Percentiles rank a stretch among this genome's conserved stretches.
These are phyloP conservation scores for Scedosporium boydii DNA, from an alignment of 2,329 filamentous ascomycete species.

Conservation along the genomic window DNA sequence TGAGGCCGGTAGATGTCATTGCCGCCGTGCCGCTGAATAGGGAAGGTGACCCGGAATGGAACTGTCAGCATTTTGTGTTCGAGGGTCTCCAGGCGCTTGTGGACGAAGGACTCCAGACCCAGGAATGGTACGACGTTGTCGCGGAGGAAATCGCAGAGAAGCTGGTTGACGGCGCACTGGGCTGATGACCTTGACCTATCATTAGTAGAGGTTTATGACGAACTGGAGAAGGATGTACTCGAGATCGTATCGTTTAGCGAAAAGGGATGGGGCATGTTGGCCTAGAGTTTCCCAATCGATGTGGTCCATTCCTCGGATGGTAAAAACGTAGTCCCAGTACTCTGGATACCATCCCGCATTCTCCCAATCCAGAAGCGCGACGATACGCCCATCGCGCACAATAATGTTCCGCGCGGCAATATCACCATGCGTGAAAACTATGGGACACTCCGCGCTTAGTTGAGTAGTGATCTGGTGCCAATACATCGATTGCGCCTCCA, in stretches of 20 bases:
- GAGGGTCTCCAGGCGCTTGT: conserved; percentile 10
- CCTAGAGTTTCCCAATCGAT: too few relatives aligned
- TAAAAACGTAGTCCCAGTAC: conserved; percentile 25
- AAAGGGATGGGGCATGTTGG: too few relatives aligned
- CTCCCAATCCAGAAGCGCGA: conserved; percentile 38
- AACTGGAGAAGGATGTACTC: too few relatives aligned
- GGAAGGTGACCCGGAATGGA: conserved; percentile 5
- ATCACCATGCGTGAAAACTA: conserved; percentile 11
- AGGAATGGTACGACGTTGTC: conserved; percentile 9
- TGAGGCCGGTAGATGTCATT: neutral
- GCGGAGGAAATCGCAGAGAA: conserved; percentile 3
- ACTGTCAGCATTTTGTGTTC: conserved; percentile 10
- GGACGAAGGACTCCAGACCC: conserved; percentile 8
- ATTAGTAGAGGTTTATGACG: too few relatives aligned
- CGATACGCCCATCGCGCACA: conserved; percentile 9
- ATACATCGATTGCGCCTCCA: conserved; percentile 6
- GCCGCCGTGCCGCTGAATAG: too few relatives aligned
- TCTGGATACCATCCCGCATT: conserved; percentile 34
- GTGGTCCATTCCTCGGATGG: too few relatives aligned
- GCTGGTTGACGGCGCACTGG: too few relatives aligned
- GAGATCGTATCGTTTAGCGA: too few relatives aligned
- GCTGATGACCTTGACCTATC: too few relatives aligned
- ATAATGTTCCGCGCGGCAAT: conserved; percentile 11
- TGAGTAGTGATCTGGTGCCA: conserved; percentile 16
- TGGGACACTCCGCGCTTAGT: conserved; percentile 10